Conservation (phyloP, 352 stramenopile genomes). For the Globisporangium megalacanthum region DNA sequence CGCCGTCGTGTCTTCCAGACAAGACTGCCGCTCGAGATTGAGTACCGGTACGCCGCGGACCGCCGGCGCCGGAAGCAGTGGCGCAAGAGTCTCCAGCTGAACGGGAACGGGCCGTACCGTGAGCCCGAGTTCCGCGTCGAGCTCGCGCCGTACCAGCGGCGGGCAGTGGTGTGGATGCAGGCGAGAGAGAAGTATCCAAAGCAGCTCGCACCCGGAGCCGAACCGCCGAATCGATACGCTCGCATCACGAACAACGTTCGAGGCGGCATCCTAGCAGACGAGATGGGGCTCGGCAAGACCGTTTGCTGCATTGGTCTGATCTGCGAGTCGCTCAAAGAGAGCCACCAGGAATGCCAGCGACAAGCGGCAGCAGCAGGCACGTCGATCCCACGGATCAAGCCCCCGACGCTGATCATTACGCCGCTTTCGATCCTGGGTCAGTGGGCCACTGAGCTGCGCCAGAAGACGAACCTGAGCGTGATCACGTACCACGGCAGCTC, state of each 20-base stretch:
- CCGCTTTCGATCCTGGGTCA: constrained; percentile 82
- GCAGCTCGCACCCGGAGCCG: constrained; percentile 7
- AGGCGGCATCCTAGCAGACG: constrained; percentile 82
- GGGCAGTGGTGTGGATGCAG: constrained; percentile 89
- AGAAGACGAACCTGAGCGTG: constrained; percentile 71
- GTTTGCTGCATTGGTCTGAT: constrained; percentile 83
- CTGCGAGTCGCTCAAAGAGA: constrained; percentile 50
- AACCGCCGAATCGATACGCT: constrained; percentile 18
- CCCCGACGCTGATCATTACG: constrained; percentile 73
- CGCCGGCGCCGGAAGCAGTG: constrained; percentile 28
- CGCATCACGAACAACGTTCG: constrained; percentile 34
- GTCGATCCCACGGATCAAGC: constrained; percentile 31
- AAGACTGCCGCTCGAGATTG: constrained; percentile 55
- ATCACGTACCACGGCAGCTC: constrained; percentile 66
- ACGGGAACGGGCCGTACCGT: constrained; percentile 36
- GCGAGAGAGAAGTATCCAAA: constrained; percentile 27
- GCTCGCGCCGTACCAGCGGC: constrained; percentile 77
- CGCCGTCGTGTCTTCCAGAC: constrained; percentile 30
- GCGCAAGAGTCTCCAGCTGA: constrained; percentile 23
- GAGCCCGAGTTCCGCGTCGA: constrained; percentile 51
- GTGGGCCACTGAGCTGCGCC: constrained; percentile 78
- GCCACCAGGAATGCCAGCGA: constrained; percentile 23
- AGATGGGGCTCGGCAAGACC: constrained; percentile 90
- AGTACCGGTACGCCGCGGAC: constrained; percentile 53
- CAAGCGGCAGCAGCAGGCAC: constrained; percentile 7